These are phyloP conservation scores for Ophiocordyceps camponoti-rufipedis DNA, from an alignment of 2,329 filamentous ascomycete genomes.

Conservation along the genomic window DNA sequence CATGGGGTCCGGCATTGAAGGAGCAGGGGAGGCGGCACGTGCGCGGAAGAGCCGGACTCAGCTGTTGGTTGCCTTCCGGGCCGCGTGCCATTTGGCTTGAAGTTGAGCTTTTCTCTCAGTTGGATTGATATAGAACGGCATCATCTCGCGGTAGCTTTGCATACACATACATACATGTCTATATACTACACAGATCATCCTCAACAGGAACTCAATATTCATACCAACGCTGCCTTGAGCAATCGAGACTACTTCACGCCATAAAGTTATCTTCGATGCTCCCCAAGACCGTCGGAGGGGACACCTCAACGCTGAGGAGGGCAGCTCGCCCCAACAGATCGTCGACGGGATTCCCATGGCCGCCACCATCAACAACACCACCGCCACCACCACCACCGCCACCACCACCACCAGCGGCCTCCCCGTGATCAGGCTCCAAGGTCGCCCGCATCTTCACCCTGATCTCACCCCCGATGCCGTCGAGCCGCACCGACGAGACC, in stretches of 20 bases:
- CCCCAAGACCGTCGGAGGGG: conserved; percentile 2
- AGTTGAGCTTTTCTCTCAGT: too few species aligned
- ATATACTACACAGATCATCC: too few species aligned
- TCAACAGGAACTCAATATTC: too few species aligned
- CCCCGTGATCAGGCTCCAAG: conserved; percentile 2
- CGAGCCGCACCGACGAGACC: conserved; percentile 29
- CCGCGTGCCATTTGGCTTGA: too few species aligned
- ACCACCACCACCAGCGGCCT: too few species aligned
- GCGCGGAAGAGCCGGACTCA: too few species aligned
- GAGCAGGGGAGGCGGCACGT: too few species aligned
- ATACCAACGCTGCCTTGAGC: too few species aligned
- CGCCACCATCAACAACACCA: conserved; percentile 1
- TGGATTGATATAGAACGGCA: not conserved
- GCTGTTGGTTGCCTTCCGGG: too few species aligned
- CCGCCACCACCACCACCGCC: too few species aligned
- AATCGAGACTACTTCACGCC: too few species aligned
- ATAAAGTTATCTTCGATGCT: conserved; percentile 27
- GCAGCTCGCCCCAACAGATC: conserved; percentile 25
- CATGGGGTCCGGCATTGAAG: too few species aligned
- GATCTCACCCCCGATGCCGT: conserved; percentile 37
- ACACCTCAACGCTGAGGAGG: conserved; percentile 18
- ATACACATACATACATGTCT: not conserved
- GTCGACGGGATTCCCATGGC: conserved; percentile 9
- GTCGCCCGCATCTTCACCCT: conserved; percentile 30
- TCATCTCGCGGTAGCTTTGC: not conserved